Evolutionary conservation across 768 basidiomycete species (phyloP).

Genomic region (Hericium coralloides): DNA sequence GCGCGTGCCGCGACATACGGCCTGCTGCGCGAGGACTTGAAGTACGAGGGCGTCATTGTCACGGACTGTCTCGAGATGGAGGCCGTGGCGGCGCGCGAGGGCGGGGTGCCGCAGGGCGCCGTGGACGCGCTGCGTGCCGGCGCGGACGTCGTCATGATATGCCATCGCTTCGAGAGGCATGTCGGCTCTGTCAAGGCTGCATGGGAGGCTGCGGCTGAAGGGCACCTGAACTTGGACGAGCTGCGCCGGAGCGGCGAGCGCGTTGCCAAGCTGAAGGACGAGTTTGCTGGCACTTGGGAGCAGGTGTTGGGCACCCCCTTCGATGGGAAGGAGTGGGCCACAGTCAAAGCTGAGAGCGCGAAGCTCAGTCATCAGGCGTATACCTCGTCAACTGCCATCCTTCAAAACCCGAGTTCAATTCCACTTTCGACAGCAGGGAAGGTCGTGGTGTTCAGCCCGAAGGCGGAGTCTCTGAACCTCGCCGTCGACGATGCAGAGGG

Average conservation of each 20-base stretch:
- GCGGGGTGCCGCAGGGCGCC: conserved; percentile 45
- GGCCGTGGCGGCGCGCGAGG: conserved; percentile 41
- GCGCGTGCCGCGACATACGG: conserved; percentile 42
- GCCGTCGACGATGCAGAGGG: conserved; percentile 53
- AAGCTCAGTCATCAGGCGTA: conserved; percentile 41
- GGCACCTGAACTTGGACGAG: conserved; percentile 30
- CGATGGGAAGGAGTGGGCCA: conserved; percentile 21
- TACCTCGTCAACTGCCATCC: conserved; percentile 33
- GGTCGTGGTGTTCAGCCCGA: conserved; percentile 44
- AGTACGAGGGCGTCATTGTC: conserved; percentile 51
- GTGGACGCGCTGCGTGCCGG: conserved; percentile 51
- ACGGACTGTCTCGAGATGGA: conserved; percentile 78
- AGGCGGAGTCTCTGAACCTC: conserved; percentile 45
- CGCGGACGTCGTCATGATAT: conserved; percentile 69
- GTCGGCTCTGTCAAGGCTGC: conserved; percentile 41
- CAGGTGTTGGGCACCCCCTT: conserved; percentile 21
- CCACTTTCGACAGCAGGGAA: conserved; percentile 21
- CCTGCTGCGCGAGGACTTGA: conserved; percentile 41
- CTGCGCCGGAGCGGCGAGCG: conserved; percentile 35
- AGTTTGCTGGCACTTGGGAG: conserved; percentile 41
- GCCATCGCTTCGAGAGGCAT: conserved; percentile 51
- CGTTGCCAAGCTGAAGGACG: conserved; percentile 40
- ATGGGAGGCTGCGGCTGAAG: conserved; percentile 40
- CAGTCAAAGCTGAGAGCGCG: conserved; percentile 30
- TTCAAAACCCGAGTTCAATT: conserved; percentile 31